Conservation (phyloP, 371 early-diverging fungal species). For the Dentiscutata heterogama region DNA sequence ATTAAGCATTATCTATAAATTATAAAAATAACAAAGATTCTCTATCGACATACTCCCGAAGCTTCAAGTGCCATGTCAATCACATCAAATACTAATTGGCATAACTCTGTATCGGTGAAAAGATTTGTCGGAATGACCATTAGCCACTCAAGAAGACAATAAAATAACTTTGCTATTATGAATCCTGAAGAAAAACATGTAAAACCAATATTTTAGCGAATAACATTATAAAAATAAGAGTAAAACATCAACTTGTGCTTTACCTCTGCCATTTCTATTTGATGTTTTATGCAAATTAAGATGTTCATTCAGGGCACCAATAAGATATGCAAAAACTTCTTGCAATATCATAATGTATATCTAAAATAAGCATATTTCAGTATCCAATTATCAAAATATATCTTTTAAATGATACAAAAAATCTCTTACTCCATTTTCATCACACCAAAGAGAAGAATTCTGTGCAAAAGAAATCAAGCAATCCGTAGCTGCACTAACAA, state of each 20-base stretch:
- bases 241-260: neutral
- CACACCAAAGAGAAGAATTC: conserved; percentile 59
- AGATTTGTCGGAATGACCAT: conserved; percentile 73
- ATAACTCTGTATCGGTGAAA: conserved; percentile 71
- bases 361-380: neutral
- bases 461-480: conserved; percentile 75
- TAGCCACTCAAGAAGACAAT: conserved; percentile 81
- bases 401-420: neutral
- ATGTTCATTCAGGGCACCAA: conserved; percentile 78
- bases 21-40: neutral
- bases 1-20: too few relatives aligned
- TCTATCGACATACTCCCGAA: conserved; percentile 46
- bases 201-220: neutral
- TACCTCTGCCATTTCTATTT: conserved; percentile 57
- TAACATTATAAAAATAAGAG: neutral
- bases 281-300: conserved; percentile 65
- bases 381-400: neutral
- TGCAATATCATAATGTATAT: conserved; percentile 59
- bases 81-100: conserved; percentile 77
- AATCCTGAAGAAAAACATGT: conserved; percentile 50
- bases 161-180: conserved; percentile 74
- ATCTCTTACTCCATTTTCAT: conserved; percentile 67
- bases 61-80: conserved; percentile 67
- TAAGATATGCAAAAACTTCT: conserved; percentile 71
- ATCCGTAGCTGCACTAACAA: conserved; percentile 75